Evolutionary conservation across 1,284 basidiomycete genomes (phyloP), one percentile per base, ranked within the genome.

Genomic region (Porphyrellus sp.): DNA sequence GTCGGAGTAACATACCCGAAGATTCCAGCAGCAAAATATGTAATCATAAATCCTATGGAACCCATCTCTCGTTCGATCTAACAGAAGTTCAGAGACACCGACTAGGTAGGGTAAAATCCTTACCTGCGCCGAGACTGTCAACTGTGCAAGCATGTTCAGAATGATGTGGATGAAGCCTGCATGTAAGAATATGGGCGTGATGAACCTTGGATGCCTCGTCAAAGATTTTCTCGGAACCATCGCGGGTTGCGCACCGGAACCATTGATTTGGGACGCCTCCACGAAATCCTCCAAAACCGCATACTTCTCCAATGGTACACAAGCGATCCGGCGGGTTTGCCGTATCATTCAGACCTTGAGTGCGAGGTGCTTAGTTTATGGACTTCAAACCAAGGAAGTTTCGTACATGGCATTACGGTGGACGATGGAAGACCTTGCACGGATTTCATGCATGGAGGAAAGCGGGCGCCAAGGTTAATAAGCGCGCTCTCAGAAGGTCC

Each of bases 401-500:
- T 21, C 81, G 56, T 63, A 88, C 91, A 94, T 49, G 82, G 79
- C 47, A 93, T 72, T 11, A 70, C 62, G 4, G 81, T 82, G 3
- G 79, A 77, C 8, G 80, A 75, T 24, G 90, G 77, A 18, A 95
- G 69, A 40, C 74, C 78, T 34, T 72, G 54, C 25, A 94, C 82
- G 27, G 72, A 58, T 63, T 93, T 94, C 90, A 96, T 95, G 63
- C 85, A 89, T 3, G 88, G 85, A 8, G 91, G 91, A 65, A 95
- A 98, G 16, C 96, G 89, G 16, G 94, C 93, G n/a, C 89, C 95
- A 43, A 93, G 76, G 59, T 89, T 83, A 60, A 98, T 93, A 16
- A 98, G 74, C 5, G 90, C 92, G 40, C 86, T 85, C 37, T 81
- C 81, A 0, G 91, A 89, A 1, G 95, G 95, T 0, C 95, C 95